phyloP scores from a whole-genome alignment of 2,329 filamentous ascomycete genomes.

The Hypomyces perniciosus region DNA sequence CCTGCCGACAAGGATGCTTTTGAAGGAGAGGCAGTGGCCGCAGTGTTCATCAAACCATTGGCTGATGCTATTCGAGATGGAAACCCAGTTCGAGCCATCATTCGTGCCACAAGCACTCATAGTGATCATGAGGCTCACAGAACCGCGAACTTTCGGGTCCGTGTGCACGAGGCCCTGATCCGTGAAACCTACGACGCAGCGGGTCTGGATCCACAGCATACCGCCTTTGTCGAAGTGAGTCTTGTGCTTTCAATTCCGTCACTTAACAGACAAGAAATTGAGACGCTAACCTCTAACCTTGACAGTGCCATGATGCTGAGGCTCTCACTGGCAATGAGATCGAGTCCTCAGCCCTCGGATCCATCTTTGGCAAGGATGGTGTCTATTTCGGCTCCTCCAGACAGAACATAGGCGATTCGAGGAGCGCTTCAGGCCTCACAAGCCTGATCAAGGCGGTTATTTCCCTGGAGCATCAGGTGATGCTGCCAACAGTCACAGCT shows the following conservation, averaged over 20 bases:
- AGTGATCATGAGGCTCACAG: conserved; percentile 30
- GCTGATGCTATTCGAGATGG: conserved; percentile 38
- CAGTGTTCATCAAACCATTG: conserved; percentile 38
- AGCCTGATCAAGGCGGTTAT: conserved; percentile 22
- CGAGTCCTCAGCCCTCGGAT: conserved; percentile 31
- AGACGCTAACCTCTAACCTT: neutral
- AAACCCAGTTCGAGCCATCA: conserved; percentile 33
- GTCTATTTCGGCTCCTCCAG: conserved; percentile 23
- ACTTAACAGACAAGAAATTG: neutral
- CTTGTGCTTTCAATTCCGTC: neutral
- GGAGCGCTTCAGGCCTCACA: conserved; percentile 19
- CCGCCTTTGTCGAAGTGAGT: conserved; percentile 23
- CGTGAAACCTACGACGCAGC: neutral
- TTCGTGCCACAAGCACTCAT: conserved; percentile 28
- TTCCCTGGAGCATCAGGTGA: neutral
- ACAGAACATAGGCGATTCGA: conserved; percentile 22
- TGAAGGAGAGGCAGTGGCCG: conserved; percentile 35
- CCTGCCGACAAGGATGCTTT: conserved; percentile 15
- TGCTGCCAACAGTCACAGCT: conserved; percentile 1
- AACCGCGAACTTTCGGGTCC: neutral
- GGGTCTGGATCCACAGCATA: neutral
- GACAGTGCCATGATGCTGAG: conserved; percentile 40
- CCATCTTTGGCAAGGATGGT: conserved; percentile 23
- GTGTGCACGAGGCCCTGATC: neutral
- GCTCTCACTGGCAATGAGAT: conserved; percentile 37